Conservation (phyloP, 1,139 yeast species). For the Candida neerlandica region DNA sequence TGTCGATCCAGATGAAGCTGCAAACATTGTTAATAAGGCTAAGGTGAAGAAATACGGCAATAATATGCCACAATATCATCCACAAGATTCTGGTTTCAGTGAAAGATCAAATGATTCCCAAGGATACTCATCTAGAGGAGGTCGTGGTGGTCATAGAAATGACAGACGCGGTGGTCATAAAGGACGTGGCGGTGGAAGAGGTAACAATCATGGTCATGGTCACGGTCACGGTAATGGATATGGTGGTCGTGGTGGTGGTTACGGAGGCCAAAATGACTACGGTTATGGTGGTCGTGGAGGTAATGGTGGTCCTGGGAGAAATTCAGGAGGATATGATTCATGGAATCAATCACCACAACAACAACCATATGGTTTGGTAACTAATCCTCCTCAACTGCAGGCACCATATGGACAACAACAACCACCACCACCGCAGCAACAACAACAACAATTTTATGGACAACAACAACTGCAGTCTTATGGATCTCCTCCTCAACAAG, state of each 20-base stretch:
- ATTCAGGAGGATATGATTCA: slow-evolving; percentile 3
- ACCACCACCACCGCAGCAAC: slow-evolving; percentile 10
- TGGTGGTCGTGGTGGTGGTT: slow-evolving; percentile 13
- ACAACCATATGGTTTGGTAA: slow-evolving; percentile 12
- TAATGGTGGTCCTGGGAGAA: slow-evolving; percentile 5
- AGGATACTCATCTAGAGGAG: background rate
- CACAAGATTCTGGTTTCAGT: slow-evolving; percentile 18
- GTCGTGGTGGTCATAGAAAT: slow-evolving; percentile 6
- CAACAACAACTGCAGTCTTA: slow-evolving; percentile 13
- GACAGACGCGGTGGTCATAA: slow-evolving; percentile 11
- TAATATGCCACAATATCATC: slow-evolving; percentile 26
- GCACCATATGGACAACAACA: slow-evolving; percentile 9
- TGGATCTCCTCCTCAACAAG: slow-evolving; percentile 13
- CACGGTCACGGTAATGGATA: slow-evolving; percentile 8
- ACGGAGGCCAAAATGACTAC: slow-evolving; percentile 9
- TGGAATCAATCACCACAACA: slow-evolving; percentile 14
- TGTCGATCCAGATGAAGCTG: slow-evolving; percentile 65
- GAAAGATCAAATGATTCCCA: slow-evolving; percentile 13
- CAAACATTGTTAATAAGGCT: slow-evolving; percentile 44
- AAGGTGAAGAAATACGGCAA: slow-evolving; percentile 31
- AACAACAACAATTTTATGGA: slow-evolving; percentile 12
- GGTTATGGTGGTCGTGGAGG: slow-evolving; percentile 11
- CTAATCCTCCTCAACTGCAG: slow-evolving; percentile 9
- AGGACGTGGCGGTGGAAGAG: slow-evolving; percentile 10
- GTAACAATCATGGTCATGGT: slow-evolving; percentile 7